Evolutionary conservation across 73 alveolate species (phyloP), one percentile per base, ranked within the genome.

Genomic region (Symbiodinium pilosum): DNA sequence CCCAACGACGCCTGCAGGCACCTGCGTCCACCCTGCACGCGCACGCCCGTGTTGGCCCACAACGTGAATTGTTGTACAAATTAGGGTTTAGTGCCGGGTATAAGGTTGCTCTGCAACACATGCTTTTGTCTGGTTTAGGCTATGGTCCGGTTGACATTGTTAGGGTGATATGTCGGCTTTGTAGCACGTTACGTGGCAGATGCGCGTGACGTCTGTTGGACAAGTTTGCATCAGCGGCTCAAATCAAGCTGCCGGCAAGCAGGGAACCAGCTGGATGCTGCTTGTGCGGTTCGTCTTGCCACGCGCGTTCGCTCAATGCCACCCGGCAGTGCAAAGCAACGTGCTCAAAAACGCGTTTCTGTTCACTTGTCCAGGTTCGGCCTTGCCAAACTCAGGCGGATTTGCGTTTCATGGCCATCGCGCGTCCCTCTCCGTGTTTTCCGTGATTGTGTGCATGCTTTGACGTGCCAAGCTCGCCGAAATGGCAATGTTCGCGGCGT

Each of bases 241-340:
- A 36, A 36, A 71, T n/a, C 84, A 32, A 21, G 30, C 34, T 36
- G 84, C 9, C 20, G 24, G n/a, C 28, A 24, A 24, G 84, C 84
- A 42, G 9, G 4, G 24, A 12, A 24, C 28, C 84, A 36, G 14
- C 41, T 30, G 9, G 24, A n/a, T 16, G 84, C 84, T 4, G 41
- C 84, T 12, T 36, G 84, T 43, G 84, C 84, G 34, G 84, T 71
- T n/a, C 84, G 21, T 32, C 41, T 71, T n/a, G 84, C 84, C 84
- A 71, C 30, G 43, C 14, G 20, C 43, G 84, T 71, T 71, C 84
- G 84, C 18, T 16, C 84, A 42, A 71, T 71, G 84, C 84, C 84
- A 12, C 84, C 43, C 43, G 16, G 84, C 26, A 36, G 41, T n/a
- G 84, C 84, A n/a, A 71, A 71, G 24, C 41, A 11, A n/a, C 84